Evolutionary conservation across 179 eudicot genomes (phyloP), one percentile per base, ranked within the genome.

Genomic region (Beta corolliflora): DNA sequence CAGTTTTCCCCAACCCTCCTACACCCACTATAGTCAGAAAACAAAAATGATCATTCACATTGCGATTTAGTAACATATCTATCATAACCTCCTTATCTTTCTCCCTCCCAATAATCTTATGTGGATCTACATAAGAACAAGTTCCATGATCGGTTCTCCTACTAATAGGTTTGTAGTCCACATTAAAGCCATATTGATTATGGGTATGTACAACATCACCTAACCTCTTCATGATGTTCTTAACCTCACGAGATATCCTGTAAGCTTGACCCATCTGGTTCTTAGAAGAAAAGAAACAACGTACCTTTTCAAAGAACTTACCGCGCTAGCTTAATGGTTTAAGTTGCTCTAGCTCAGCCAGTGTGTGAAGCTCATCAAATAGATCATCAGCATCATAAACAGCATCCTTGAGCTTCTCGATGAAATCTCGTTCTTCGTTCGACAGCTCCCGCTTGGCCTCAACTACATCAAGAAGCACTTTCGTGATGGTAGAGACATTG

Each of bases 301-400:
- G 48, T 15, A 67, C 12, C 71, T 67, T 67, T 36, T 36, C 71
- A 15, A 36, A 67, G 10, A 67, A 36, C 45, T 36, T 29, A 67
- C n/a, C 48, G 31, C n/a, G 9, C 21, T 67, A 36, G 71, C 64
- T 59, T 2, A 3, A 21, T 36, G 15, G 48, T 14, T 16, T 41
- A 41, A 16, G 48, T 36, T 18, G n/a, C 9, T 69, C n/a, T 9
- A 16, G 23, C n/a, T 69, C 73, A 18, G 36, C 36, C 11, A 65
- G 70, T 10, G 18, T 19, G 12, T 1, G 50, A 3, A 70, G 1
- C 29, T 68, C 72, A 7, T 69, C 73, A 45, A 69, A 69, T 53
- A 69, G n/a, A 45, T 69, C 73, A 19, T 71, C 74, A 48, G 74
- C 74, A n/a, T 71, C 74, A 71, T 71, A 71, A 46, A 71, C 55